phyloP scores from a whole-genome alignment of 345 rosid species.

The Aquilaria yunnanensis region DNA sequence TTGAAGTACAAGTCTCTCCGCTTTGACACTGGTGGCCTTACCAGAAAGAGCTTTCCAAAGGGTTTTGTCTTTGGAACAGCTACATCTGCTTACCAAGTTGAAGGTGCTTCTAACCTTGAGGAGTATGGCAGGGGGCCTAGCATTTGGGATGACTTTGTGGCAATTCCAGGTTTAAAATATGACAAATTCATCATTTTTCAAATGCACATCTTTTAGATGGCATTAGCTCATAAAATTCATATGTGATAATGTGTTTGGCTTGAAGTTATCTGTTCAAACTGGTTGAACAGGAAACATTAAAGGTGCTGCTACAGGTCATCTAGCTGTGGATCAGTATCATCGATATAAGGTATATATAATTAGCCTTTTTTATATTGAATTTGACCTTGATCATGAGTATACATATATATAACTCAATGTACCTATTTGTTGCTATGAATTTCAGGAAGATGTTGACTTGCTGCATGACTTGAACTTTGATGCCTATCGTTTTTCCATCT shows the following conservation, averaged over 20 bases:
- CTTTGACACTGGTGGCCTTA: too few relatives aligned
- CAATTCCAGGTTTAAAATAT: conserved; percentile 28
- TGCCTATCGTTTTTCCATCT: conserved; percentile 68
- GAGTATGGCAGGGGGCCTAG: conserved; percentile 52
- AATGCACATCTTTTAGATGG: too few relatives aligned
- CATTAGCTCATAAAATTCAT: too few relatives aligned
- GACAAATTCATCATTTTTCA: too few relatives aligned
- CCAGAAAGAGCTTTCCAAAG: too few relatives aligned
- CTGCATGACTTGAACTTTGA: conserved; percentile 54
- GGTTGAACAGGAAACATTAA: conserved; percentile 29
- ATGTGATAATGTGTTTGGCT: neutral
- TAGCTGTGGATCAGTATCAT: conserved; percentile 51
- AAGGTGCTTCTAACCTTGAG: conserved; percentile 31
- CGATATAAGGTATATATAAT: conserved; percentile 30
- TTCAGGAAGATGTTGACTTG: conserved; percentile 50
- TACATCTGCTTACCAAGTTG: conserved; percentile 6
- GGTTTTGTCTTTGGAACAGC: too few relatives aligned
- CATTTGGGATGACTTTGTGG: conserved; percentile 49
- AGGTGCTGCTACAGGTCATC: conserved; percentile 32
- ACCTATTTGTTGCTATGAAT: too few relatives aligned
- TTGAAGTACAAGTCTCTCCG: too few relatives aligned
- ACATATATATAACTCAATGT: too few relatives aligned
- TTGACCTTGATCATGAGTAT: neutral
- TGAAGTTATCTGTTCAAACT: neutral
- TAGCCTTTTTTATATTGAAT: neutral